Percentiles rank a stretch among this genome's conserved stretches.
These are phyloP conservation scores for Saccharomycopsis babjevae DNA, from an alignment of 805 yeast genomes.

Conservation along the genomic window DNA sequence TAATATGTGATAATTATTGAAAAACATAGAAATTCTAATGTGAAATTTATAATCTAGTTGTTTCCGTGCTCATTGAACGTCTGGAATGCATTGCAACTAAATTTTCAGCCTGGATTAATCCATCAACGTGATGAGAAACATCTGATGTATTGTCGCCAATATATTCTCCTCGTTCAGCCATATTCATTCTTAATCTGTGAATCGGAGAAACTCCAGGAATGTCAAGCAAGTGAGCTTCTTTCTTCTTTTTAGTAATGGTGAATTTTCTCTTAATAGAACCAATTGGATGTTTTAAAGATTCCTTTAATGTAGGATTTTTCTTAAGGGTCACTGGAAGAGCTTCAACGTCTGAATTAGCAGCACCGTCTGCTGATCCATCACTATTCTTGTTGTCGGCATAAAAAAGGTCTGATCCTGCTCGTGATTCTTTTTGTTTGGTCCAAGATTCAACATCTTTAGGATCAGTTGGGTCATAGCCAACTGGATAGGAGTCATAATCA, in stretches of 20 bases:
- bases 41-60: neutral
- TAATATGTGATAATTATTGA: neutral
- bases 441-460: conserved; percentile 20
- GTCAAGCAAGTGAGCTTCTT: neutral
- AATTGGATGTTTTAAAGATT: conserved; percentile 16
- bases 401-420: neutral
- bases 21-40: neutral
- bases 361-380: neutral
- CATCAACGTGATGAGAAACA: conserved; percentile 38
- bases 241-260: conserved; percentile 5
- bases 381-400: neutral
- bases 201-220: conserved; percentile 5
- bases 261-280: conserved; percentile 17
- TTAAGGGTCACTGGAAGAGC: neutral
- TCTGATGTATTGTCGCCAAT: conserved; percentile 26
- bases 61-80: neutral
- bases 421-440: conserved; percentile 6
- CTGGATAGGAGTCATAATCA: conserved; percentile 38
- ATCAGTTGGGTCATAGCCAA: conserved; percentile 38
- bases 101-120: conserved; percentile 40
- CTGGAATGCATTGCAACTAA: conserved; percentile 24
- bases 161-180: conserved; percentile 16
- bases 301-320: conserved; percentile 5
- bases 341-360: neutral
- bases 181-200: conserved; percentile 13